phyloP scores from a whole-genome alignment of 2,329 filamentous ascomycete genomes.

The Lasiodiplodia theobromae region DNA sequence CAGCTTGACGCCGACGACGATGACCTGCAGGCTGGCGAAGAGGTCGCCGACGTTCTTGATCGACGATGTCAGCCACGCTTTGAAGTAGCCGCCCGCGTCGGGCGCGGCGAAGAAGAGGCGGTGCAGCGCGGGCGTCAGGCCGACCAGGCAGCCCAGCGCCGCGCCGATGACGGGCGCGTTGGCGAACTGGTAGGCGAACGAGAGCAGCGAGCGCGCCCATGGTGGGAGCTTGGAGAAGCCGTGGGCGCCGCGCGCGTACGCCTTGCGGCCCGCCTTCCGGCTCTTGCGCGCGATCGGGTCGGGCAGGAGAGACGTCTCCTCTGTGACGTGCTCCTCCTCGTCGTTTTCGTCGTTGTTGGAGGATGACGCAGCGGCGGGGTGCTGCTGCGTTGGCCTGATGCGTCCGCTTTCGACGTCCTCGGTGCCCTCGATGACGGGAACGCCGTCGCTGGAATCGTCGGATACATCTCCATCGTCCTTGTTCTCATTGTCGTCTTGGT shows the following conservation, averaged over 20 bases:
- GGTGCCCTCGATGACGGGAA: slow-evolving; percentile 10
- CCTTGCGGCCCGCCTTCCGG: slow-evolving; percentile 41
- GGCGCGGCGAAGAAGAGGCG: slow-evolving; percentile 66
- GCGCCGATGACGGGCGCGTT: slow-evolving; percentile 70
- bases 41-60: slow-evolving; percentile 68
- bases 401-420: slow-evolving; percentile 33
- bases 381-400: slow-evolving; percentile 32
- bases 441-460: slow-evolving; percentile 27
- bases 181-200: slow-evolving; percentile 59
- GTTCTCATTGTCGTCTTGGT: slow-evolving; percentile 10
- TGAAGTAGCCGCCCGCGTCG: slow-evolving; percentile 68
- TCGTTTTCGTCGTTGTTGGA: slow-evolving; percentile 36
- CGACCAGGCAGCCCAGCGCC: slow-evolving; percentile 64
- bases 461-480: slow-evolving; percentile 40
- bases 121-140: slow-evolving; percentile 66
- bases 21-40: slow-evolving; percentile 70
- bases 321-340: slow-evolving; percentile 43
- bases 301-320: slow-evolving; percentile 62
- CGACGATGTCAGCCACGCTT: slow-evolving; percentile 69
- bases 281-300: slow-evolving; percentile 41
- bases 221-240: slow-evolving; percentile 46
- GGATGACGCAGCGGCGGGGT: slow-evolving; percentile 28
- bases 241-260: slow-evolving; percentile 44
- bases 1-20: slow-evolving; percentile 72
- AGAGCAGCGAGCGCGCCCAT: slow-evolving; percentile 49